Conservation (phyloP, 2,329 filamentous ascomycete species). For the Thelonectria rubi region DNA sequence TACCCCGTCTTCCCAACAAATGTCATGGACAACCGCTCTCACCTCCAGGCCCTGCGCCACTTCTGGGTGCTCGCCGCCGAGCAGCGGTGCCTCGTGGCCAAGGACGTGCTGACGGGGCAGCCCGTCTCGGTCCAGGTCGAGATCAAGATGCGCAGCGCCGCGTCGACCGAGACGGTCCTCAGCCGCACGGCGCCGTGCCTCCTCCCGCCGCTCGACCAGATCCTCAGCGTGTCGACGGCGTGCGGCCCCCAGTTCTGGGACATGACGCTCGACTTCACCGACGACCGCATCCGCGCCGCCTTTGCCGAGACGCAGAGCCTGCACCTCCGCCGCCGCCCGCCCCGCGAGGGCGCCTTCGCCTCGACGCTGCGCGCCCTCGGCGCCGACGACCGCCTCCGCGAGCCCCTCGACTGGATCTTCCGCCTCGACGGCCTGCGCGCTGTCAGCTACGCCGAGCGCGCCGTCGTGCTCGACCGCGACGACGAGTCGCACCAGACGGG, state of each 20-base stretch:
- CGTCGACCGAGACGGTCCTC: conserved; percentile 50
- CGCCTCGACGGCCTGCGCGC: conserved; percentile 62
- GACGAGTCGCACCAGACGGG: conserved; percentile 58
- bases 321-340: conserved; percentile 75
- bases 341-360: conserved; percentile 74
- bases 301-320: conserved; percentile 76
- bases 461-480: conserved; percentile 65
- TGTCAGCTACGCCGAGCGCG: conserved; percentile 73
- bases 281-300: conserved; percentile 67
- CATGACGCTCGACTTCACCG: conserved; percentile 77
- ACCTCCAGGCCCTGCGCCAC: conserved; percentile 95
- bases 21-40: conserved; percentile 92
- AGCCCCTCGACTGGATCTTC: conserved; percentile 80
- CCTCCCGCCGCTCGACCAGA: conserved; percentile 70
- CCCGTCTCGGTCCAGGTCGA: conserved; percentile 78
- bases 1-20: conserved; percentile 91
- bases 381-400: conserved; percentile 43
- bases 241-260: conserved; percentile 79
- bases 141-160: conserved; percentile 63
- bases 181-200: conserved; percentile 66
- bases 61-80: conserved; percentile 97
- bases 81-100: conserved; percentile 84
- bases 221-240: conserved; percentile 68
- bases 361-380: conserved; percentile 80
- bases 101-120: conserved; percentile 85